phyloP scores from a whole-genome alignment of 2,329 filamentous ascomycete genomes.

The Trichoderma pleuroti region DNA sequence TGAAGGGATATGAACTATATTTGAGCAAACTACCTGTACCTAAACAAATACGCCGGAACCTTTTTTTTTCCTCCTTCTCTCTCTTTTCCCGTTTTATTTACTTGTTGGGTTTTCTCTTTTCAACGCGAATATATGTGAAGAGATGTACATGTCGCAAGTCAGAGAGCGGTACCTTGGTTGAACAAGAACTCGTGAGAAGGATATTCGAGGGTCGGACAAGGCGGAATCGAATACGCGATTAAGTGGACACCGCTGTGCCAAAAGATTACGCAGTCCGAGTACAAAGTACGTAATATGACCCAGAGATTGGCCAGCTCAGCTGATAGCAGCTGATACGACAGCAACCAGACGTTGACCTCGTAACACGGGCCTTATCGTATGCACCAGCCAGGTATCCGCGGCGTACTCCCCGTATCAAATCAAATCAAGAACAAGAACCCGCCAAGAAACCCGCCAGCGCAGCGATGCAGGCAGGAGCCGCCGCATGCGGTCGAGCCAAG shows the following conservation, averaged over 20 bases:
- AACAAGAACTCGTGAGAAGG: neutral
- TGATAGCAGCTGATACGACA: neutral
- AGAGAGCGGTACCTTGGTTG: neutral
- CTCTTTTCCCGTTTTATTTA: no score
- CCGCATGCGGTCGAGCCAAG: constrained; percentile 11
- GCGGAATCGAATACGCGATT: neutral
- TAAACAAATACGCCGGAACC: neutral
- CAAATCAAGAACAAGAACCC: neutral
- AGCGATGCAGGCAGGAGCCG: neutral
- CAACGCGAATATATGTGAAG: neutral
- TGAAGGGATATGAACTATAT: neutral
- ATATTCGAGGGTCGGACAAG: neutral
- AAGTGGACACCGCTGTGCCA: neutral
- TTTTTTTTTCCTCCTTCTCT: neutral
- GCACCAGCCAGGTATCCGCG: neutral
- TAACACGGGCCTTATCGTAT: neutral
- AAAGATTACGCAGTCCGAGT: neutral
- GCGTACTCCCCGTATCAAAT: neutral
- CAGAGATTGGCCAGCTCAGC: neutral
- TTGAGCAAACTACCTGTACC: neutral
- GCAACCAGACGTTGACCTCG: neutral
- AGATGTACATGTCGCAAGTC: neutral
- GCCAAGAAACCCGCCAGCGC: neutral
- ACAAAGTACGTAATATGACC: neutral
- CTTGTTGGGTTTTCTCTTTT: neutral